Conservation (phyloP, 306 rosid genomes). For the Rosa chinensis region DNA sequence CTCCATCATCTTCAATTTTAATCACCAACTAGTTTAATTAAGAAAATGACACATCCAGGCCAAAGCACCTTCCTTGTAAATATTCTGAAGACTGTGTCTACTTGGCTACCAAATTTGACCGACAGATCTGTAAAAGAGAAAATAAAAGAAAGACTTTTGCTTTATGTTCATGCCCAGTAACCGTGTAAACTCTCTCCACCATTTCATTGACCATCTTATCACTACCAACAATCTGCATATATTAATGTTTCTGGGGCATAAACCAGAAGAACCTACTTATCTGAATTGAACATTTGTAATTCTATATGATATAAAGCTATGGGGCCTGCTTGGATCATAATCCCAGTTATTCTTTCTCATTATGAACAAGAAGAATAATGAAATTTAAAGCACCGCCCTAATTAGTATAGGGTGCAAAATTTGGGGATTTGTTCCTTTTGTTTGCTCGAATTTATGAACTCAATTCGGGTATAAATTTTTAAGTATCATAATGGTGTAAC, state of each 20-base stretch:
- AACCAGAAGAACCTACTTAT: background rate
- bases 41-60: background rate
- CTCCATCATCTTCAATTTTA: background rate
- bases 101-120: background rate
- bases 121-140: background rate
- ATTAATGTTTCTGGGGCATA: background rate
- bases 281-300: background rate
- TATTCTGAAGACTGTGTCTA: background rate
- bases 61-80: background rate
- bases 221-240: background rate
- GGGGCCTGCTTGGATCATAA: background rate
- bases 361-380: background rate
- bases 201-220: background rate
- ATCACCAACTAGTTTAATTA: background rate
- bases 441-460: background rate
- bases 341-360: background rate
- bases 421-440: background rate
- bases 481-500: accelerated
- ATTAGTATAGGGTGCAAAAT: background rate
- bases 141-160: background rate
- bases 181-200: background rate
- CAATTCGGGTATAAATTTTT: too few species aligned
- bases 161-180: background rate
- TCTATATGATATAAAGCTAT: background rate
- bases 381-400: background rate